Percentiles rank a stretch among this genome's conserved stretches.
phyloP scores from a whole-genome alignment of 2,329 filamentous ascomycete species.

The Trichoderma endophyticum region DNA sequence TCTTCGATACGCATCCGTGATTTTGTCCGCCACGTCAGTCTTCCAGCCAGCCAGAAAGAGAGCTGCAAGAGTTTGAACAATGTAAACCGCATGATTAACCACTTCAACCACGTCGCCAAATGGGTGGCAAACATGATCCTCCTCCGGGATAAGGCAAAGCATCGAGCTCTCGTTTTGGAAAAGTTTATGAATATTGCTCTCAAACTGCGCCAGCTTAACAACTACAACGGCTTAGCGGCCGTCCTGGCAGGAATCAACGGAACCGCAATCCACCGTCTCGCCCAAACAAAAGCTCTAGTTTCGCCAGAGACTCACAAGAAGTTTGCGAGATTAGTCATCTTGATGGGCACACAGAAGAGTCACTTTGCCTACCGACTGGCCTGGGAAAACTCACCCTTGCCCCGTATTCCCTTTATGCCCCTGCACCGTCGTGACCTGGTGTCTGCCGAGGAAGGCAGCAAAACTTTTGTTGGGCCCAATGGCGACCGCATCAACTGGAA shows the following conservation, averaged over 20 bases:
- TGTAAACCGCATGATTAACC: conserved; percentile 89
- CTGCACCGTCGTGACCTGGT: conserved; percentile 86
- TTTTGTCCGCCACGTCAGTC: conserved; percentile 83
- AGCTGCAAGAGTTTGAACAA: conserved; percentile 75
- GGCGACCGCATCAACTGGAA: conserved; percentile 89
- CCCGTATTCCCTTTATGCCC: conserved; percentile 90
- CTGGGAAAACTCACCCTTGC: conserved; percentile 90
- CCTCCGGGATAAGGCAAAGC: conserved; percentile 91
- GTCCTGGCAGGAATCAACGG: conserved; percentile 90
- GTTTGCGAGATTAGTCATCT: conserved; percentile 81
- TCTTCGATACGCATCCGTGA: conserved; percentile 91
- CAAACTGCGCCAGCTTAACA: conserved; percentile 86
- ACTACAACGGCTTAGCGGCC: conserved; percentile 95
- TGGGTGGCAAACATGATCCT: conserved; percentile 84
- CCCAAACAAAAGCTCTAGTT: conserved; percentile 75
- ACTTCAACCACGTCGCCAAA: conserved; percentile 82
- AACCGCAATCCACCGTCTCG: conserved; percentile 77
- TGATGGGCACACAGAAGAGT: conserved; percentile 91
- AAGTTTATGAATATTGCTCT: conserved; percentile 91
- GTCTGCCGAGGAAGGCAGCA: conserved; percentile 87
- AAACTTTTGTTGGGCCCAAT: conserved; percentile 75
- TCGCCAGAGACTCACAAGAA: conserved; percentile 70
- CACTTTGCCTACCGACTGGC: conserved; percentile 95
- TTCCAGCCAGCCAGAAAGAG: conserved; percentile 68
- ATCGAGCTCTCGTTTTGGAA: conserved; percentile 84